Evolutionary conservation across 345 rosid species (phyloP).

Genomic region (Salix viminalis): DNA sequence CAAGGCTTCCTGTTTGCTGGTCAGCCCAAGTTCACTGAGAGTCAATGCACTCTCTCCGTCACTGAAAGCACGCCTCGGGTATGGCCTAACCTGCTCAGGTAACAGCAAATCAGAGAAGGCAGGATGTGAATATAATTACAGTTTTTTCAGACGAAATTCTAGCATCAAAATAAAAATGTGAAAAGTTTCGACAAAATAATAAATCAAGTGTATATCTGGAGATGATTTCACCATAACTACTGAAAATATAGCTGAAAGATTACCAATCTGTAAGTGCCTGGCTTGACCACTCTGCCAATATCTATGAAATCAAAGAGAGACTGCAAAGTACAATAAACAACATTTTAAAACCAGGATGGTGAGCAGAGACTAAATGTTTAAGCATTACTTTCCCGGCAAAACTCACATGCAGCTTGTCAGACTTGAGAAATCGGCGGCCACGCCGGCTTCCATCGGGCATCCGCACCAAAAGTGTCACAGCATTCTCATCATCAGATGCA

Average conservation of each 20-base stretch:
- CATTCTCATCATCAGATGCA: slow-evolving; percentile 71
- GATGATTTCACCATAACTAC: background rate
- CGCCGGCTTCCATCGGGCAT: slow-evolving; percentile 94
- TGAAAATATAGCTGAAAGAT: slow-evolving; percentile 4
- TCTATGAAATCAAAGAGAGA: slow-evolving; percentile 90
- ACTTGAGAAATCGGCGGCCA: slow-evolving; percentile 89
- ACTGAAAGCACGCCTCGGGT: slow-evolving; percentile 86
- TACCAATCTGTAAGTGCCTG: slow-evolving; percentile 92
- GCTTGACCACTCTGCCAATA: slow-evolving; percentile 76
- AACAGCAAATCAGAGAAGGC: background rate
- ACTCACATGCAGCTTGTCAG: slow-evolving; percentile 70
- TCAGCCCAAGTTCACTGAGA: slow-evolving; percentile 79
- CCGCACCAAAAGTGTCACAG: slow-evolving; percentile 74
- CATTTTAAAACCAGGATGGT: background rate
- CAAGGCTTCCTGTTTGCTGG: slow-evolving; percentile 93
- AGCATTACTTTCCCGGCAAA: slow-evolving; percentile 5
- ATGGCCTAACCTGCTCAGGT: slow-evolving; percentile 87
- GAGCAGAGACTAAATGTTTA: too few relatives aligned
- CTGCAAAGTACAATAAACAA: slow-evolving; percentile 41
- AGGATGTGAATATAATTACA: background rate
- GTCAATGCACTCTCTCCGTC: slow-evolving; percentile 63
- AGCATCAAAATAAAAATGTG: background rate
- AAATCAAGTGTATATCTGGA: background rate
- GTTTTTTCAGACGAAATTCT: background rate
- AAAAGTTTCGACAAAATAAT: background rate